These are phyloP conservation scores for Datisca glomerata DNA, from an alignment of 306 rosid species.

Conservation along the genomic window DNA sequence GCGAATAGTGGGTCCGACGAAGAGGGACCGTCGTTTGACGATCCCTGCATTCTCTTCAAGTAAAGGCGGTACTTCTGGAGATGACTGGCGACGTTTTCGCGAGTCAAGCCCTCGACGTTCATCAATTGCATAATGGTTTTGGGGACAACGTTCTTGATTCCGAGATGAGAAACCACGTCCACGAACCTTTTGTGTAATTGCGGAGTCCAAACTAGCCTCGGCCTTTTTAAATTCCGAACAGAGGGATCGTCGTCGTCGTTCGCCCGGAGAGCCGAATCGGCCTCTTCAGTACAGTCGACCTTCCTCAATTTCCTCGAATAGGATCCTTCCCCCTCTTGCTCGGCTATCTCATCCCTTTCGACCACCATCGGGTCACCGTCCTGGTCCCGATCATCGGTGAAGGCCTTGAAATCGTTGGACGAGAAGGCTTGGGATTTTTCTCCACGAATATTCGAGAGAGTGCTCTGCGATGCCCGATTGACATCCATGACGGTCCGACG, in stretches of 20 bases:
- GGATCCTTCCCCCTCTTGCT: slow-evolving; percentile 39
- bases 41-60: slow-evolving; percentile 88
- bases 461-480: slow-evolving; percentile 68
- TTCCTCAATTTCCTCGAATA: slow-evolving; percentile 48
- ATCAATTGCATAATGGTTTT: slow-evolving; percentile 92
- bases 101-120: slow-evolving; percentile 93
- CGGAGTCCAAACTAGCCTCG: slow-evolving; percentile 90
- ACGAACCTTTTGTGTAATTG: slow-evolving; percentile 88
- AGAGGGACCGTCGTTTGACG: not conserved
- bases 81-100: slow-evolving; percentile 93
- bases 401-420: slow-evolving; percentile 26
- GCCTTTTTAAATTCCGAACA: slow-evolving; percentile 48
- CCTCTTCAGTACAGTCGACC: slow-evolving; percentile 56
- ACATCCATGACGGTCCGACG: slow-evolving; percentile 62
- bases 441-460: slow-evolving; percentile 48
- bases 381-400: slow-evolving; percentile 17
- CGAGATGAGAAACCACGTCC: slow-evolving; percentile 82
- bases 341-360: slow-evolving; percentile 28
- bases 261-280: slow-evolving; percentile 43
- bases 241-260: slow-evolving; percentile 34
- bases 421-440: slow-evolving; percentile 34
- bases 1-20: not conserved
- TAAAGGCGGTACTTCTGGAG: slow-evolving; percentile 87
- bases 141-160: slow-evolving; percentile 92
- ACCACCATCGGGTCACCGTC: slow-evolving; percentile 29